A percentile compares a stretch with the other conserved stretches of the same genome.
Evolutionary conservation across 2,329 filamentous ascomycete species (phyloP).

Genomic region (Zasmidium angulare): DNA sequence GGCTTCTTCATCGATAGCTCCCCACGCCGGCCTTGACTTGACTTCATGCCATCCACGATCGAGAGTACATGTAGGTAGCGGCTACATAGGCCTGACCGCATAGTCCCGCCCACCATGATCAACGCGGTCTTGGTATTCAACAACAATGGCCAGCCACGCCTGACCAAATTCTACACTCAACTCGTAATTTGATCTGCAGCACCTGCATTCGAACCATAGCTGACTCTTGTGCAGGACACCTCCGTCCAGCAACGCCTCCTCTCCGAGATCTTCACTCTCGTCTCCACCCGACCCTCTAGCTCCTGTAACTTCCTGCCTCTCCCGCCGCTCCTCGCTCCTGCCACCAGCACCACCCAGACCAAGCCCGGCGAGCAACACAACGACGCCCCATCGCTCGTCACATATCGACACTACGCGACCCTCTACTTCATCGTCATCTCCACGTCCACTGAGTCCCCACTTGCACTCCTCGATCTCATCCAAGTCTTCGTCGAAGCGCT

Average conservation of each 20-base stretch:
- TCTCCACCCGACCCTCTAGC: conserved; percentile 84
- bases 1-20: not conserved
- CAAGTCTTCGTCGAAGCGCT: conserved; percentile 97
- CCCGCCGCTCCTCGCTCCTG: conserved; percentile 31
- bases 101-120: conserved; percentile 67
- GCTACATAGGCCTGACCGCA: not conserved
- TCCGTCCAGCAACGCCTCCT: conserved; percentile 96
- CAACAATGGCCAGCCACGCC: conserved; percentile 90
- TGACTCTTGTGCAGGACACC: conserved; percentile 64
- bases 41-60: not conserved
- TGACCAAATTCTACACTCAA: conserved; percentile 99
- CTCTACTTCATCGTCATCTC: conserved; percentile 98
- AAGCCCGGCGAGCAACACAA: conserved; percentile 63
- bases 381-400: conserved; percentile 91
- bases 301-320: conserved; percentile 94
- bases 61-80: too few species aligned
- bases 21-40: not conserved
- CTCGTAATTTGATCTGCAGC: conserved; percentile 58
- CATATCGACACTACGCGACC: conserved; percentile 96
- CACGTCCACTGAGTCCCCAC: conserved; percentile 91
- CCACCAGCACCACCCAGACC: conserved; percentile 17
- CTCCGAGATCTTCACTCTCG: conserved; percentile 93
- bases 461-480: conserved; percentile 92
- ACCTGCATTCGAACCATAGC: conserved; percentile 6
- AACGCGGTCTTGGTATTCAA: conserved; percentile 99